These are phyloP conservation scores for Talaromyces islandicus DNA, from an alignment of 2,329 filamentous ascomycete species.

Conservation along the genomic window DNA sequence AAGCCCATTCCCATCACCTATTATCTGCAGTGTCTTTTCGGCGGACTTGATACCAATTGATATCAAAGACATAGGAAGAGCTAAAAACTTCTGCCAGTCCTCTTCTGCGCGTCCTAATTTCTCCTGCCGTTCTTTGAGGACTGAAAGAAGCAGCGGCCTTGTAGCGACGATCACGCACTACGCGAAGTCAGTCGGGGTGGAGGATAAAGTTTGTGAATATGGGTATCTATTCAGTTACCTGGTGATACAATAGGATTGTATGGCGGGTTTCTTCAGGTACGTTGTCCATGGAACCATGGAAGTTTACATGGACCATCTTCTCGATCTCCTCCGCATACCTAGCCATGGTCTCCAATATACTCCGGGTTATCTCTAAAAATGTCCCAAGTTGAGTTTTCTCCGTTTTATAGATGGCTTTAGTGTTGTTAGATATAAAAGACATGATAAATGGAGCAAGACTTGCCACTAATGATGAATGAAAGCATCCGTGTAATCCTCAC, in stretches of 20 bases:
- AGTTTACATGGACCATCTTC: conserved; percentile 27
- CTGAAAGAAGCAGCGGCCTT: conserved; percentile 10
- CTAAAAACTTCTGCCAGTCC: conserved; percentile 28
- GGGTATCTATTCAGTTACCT: conserved; percentile 18
- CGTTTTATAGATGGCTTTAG: conserved; percentile 31
- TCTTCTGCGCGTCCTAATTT: conserved; percentile 16
- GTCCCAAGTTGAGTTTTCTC: conserved; percentile 26
- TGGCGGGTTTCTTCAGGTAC: conserved; percentile 34
- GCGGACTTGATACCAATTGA: conserved; percentile 39
- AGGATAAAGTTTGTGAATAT: neutral
- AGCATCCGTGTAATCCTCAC: conserved; percentile 31
- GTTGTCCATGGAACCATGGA: conserved; percentile 28
- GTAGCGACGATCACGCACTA: conserved; percentile 13
- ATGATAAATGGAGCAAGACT: conserved; percentile 6
- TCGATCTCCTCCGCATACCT: conserved; percentile 37
- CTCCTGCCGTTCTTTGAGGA: conserved; percentile 19
- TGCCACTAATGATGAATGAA: conserved; percentile 32
- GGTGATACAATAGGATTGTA: conserved; percentile 35
- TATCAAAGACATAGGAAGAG: conserved; percentile 30
- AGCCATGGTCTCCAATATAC: conserved; percentile 31
- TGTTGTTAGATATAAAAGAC: neutral
- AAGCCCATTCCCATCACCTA: conserved; percentile 29
- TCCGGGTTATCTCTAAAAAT: conserved; percentile 33
- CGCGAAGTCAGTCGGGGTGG: conserved; percentile 13
- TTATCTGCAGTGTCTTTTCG: conserved; percentile 33